Evolutionary conservation across 139 green algal genomes (phyloP).

Genomic region (Deuterostichococcus epilithicus): DNA sequence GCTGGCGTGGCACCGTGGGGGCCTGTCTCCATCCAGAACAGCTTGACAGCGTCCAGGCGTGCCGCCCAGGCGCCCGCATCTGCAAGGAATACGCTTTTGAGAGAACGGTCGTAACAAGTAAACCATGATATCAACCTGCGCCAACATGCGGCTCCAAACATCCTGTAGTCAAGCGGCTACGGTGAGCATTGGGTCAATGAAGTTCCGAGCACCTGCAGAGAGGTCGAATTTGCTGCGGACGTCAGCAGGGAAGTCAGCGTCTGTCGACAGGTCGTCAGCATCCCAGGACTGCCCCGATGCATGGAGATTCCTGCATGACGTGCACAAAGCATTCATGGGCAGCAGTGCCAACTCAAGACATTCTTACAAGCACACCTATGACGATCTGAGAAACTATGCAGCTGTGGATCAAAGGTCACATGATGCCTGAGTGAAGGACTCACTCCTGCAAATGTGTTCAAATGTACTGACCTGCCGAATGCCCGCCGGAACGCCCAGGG

Average conservation of each 20-base stretch:
- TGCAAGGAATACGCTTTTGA: not conserved
- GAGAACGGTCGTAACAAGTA: constrained; percentile 8
- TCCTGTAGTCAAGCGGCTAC: not conserved
- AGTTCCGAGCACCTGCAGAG: not conserved
- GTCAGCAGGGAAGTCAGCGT: not conserved
- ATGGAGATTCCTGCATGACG: not conserved
- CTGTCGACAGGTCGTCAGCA: not conserved
- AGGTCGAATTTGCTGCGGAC: not conserved
- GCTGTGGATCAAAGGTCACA: no score
- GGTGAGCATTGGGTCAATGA: not conserved
- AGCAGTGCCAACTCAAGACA: no score
- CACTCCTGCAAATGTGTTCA: not conserved
- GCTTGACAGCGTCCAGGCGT: not conserved
- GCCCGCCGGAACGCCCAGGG: not conserved
- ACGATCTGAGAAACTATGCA: no score
- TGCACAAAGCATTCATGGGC: no score
- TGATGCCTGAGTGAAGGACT: no score
- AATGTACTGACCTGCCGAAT: not conserved
- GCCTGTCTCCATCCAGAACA: constrained; percentile 12
- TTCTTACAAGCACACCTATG: no score
- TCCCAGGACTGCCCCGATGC: no score
- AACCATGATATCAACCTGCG: no score
- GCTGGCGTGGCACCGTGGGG: not conserved
- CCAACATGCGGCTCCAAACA: no score
- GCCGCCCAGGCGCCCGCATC: constrained; percentile 4